These are phyloP conservation scores for Fraxinus greggii DNA, from an alignment of 305 asterid genomes.

Conservation along the genomic window DNA sequence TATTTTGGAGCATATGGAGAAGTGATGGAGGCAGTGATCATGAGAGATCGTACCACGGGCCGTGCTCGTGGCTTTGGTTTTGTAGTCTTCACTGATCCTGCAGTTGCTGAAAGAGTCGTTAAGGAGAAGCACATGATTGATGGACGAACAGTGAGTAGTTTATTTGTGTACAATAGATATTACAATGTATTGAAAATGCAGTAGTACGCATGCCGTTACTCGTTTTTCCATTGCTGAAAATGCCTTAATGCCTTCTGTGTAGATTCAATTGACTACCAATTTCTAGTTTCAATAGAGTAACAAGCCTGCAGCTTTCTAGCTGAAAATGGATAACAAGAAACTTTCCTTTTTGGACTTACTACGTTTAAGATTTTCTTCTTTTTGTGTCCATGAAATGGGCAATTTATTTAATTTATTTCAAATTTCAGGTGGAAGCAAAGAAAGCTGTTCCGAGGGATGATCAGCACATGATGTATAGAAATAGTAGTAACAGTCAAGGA, in stretches of 20 bases:
- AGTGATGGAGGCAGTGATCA: constrained; percentile 49
- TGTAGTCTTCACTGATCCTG: constrained; percentile 46
- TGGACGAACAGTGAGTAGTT: constrained; percentile 48
- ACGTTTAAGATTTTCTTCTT: not conserved
- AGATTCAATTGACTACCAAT: not conserved
- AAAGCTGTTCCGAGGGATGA: constrained; percentile 60
- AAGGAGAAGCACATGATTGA: constrained; percentile 51
- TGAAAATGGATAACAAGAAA: not conserved
- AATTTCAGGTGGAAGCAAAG: constrained; percentile 52
- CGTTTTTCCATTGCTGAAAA: not conserved
- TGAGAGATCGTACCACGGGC: constrained; percentile 48
- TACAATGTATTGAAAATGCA: constrained; percentile 8
- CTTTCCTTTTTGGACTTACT: not conserved
- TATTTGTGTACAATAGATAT: not conserved
- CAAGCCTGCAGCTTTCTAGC: not conserved
- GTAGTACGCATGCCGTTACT: not conserved
- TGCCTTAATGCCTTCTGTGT: not conserved
- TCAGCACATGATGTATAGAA: constrained; percentile 40
- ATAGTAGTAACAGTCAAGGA: constrained; percentile 43
- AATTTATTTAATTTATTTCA: not conserved
- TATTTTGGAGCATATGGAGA: constrained; percentile 52
- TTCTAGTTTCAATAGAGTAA: not conserved
- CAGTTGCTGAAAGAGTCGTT: constrained; percentile 47
- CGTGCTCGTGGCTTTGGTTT: constrained; percentile 64
- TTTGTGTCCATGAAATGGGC: not conserved